phyloP scores from a whole-genome alignment of 164 flowering plant genomes.

The Taxillus chinensis region DNA sequence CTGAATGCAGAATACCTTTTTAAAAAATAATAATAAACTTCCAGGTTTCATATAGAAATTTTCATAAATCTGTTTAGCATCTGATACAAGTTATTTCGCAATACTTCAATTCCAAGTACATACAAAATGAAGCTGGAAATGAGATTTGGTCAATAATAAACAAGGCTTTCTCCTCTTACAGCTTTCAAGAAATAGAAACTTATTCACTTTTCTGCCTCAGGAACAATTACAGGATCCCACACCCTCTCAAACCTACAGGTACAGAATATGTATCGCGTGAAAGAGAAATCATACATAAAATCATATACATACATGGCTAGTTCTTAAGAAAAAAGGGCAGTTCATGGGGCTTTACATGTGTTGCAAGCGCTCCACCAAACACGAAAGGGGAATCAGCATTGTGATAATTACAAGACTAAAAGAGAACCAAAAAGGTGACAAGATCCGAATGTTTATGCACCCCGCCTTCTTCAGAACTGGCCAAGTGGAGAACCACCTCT shows the following conservation, averaged over 20 bases:
- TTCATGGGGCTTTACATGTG: constrained; percentile 46
- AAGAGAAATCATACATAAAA: background rate
- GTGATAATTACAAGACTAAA: background rate
- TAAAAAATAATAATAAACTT: no score
- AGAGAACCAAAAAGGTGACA: background rate
- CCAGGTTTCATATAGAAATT: no score
- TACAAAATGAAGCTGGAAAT: background rate
- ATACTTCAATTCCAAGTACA: background rate
- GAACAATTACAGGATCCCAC: constrained; percentile 84
- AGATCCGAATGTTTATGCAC: constrained; percentile 24
- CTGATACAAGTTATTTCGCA: background rate
- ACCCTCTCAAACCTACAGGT: constrained; percentile 78
- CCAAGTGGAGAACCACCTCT: constrained; percentile 67
- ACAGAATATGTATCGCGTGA: constrained; percentile 2
- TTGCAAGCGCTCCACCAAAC: constrained; percentile 63
- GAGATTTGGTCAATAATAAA: constrained; percentile 3
- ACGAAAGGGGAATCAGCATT: constrained; percentile 1
- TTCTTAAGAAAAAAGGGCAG: background rate
- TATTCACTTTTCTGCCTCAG: constrained; percentile 52
- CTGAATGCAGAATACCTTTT: no score
- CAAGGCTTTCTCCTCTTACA: constrained; percentile 34
- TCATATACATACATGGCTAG: no score
- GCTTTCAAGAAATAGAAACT: constrained; percentile 74
- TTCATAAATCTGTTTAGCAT: background rate
- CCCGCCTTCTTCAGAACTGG: constrained; percentile 75